Percentiles rank a stretch among this genome's conserved stretches.
Evolutionary conservation across 176 grass and related monocot genomes (phyloP).

Genomic region (Oryza coarctata): DNA sequence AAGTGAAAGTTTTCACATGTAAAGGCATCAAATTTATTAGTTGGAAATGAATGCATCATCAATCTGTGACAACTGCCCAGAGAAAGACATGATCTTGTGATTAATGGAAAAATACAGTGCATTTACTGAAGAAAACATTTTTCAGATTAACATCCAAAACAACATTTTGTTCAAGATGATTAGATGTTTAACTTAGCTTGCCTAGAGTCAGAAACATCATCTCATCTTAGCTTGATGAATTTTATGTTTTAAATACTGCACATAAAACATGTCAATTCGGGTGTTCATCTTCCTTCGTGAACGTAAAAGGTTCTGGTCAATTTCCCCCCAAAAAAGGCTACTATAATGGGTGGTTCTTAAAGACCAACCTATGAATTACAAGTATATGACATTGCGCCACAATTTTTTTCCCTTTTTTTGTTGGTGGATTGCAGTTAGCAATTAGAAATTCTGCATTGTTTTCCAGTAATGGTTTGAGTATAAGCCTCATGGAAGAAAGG

Average conservation of each 20-base stretch:
- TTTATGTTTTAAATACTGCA: too few species aligned
- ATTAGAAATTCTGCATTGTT: neutral
- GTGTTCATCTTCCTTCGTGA: neutral
- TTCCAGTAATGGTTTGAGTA: neutral
- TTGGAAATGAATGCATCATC: neutral
- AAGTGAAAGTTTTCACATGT: neutral
- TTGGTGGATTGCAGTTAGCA: neutral
- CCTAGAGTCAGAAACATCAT: neutral
- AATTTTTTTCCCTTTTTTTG: neutral
- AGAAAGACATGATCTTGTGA: too few species aligned
- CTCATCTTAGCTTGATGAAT: too few species aligned
- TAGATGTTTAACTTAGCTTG: neutral
- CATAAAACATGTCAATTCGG: neutral
- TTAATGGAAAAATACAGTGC: neutral
- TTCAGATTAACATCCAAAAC: neutral
- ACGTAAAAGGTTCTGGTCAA: neutral
- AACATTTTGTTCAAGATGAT: neutral
- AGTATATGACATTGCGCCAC: neutral
- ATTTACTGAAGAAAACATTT: neutral
- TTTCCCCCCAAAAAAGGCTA: neutral
- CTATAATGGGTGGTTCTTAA: neutral
- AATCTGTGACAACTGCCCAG: too few species aligned
- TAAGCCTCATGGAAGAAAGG: neutral
- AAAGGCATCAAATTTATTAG: neutral
- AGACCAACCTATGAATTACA: neutral